Conservation (phyloP, 805 yeast genomes). For the Yamadazyma endophytica region DNA sequence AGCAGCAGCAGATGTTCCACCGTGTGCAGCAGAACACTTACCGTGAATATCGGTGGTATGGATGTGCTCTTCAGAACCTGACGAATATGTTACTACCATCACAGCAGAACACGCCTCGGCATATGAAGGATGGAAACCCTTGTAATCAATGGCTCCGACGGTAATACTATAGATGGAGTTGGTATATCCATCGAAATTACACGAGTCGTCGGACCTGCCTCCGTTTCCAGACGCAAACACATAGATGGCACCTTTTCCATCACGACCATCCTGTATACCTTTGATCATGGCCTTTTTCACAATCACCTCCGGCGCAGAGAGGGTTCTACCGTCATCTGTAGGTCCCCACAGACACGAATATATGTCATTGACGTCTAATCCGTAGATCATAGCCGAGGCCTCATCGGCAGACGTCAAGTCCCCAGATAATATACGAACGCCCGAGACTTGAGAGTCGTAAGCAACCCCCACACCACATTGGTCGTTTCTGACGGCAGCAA, state of each 20-base stretch:
- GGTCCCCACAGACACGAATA: constrained; percentile 99
- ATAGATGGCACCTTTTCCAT: constrained; percentile 77
- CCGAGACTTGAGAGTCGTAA: constrained; percentile 77
- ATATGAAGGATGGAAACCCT: constrained; percentile 82
- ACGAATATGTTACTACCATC: constrained; percentile 86
- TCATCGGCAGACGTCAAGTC: constrained; percentile 81
- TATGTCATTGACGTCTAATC: constrained; percentile 79
- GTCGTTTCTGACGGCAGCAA: constrained; percentile 83
- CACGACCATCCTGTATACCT: constrained; percentile 80
- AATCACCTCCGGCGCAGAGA: constrained; percentile 77
- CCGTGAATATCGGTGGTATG: constrained; percentile 79
- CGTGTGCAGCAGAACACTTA: constrained; percentile 71
- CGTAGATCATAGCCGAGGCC: constrained; percentile 82
- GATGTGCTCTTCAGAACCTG: constrained; percentile 86
- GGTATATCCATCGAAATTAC: constrained; percentile 97
- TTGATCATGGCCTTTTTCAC: constrained; percentile 81
- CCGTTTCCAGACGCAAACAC: constrained; percentile 98
- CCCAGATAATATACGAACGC: constrained; percentile 84
- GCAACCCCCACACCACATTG: constrained; percentile 98
- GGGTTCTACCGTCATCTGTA: constrained; percentile 80
- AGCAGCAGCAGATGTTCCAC: constrained; percentile 99
- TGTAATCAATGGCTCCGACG: constrained; percentile 87
- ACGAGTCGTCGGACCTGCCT: constrained; percentile 74
- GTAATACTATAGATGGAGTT: constrained; percentile 93
- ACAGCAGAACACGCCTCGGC: constrained; percentile 95